Base-by-base conservation (phyloP, 139 green algal genomes). In the Trebouxia sp. region DNA sequence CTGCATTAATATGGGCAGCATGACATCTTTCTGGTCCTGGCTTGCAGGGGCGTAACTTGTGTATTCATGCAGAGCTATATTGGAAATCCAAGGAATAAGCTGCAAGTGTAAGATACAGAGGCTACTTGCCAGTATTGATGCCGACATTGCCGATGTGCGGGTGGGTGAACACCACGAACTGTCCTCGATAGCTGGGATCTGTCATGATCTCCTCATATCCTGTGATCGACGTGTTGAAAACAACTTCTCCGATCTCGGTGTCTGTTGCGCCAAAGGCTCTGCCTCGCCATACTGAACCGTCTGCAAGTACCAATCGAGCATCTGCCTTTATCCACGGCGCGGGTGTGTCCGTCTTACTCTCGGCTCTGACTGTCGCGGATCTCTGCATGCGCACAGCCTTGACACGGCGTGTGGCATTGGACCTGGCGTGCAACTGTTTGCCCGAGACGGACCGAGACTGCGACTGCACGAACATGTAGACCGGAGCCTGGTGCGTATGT, bases 161-260 rank as follows among this genome's bases (percentile, higher is more conserved):
- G 80, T 93, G 92, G 14, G 97, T 99, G 93, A 99, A 99, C 6
- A 87, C 87, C 38, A 99, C 97, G 75, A 98, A 98, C 83, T 98
- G 95, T 55, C 96, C 96, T 81, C 97, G 96, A 90, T 99, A 99
- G 58, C 85, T 94, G 5, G 97, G 97, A 83, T 99, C 97, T 0
- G 97, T 99, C 87, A 99, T 88, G 78, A 99, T 98, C 85, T 99
- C 97, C 85, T 96, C 92, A 78, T 97, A 98, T 50, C 94, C 94
- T 3, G 92, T 96, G 28, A 99, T 83, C 3, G 94, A 97, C 5
- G 97, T 99, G 89, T 99, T 99, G 92, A 99, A 99, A n/a, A 99
- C 97, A 14, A 98, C 92, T 86, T 97, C 91, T 24, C 83, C 91
- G 9, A 92, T 78, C 56, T 93, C 76, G 0, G 92, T 97, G 48